These are phyloP conservation scores for Globisporangium cylindrosporum DNA, from an alignment of 352 stramenopile species.

Conservation along the genomic window DNA sequence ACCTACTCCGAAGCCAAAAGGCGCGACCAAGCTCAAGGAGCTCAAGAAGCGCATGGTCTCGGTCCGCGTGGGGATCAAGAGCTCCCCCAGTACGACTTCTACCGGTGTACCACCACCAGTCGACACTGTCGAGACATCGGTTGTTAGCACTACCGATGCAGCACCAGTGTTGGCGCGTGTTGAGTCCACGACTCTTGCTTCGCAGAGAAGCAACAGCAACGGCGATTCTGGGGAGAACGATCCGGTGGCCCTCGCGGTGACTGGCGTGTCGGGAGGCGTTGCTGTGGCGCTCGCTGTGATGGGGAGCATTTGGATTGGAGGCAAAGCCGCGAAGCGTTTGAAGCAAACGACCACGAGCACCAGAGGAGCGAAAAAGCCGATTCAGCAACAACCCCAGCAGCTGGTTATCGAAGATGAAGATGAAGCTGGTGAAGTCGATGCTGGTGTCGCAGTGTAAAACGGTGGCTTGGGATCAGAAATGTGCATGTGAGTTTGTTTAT, in stretches of 20 bases:
- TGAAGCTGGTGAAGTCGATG: neutral
- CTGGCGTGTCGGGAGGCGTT: neutral
- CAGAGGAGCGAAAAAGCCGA: neutral
- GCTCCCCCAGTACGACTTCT: neutral
- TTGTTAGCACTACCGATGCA: neutral
- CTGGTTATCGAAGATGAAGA: neutral
- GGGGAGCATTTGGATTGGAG: neutral
- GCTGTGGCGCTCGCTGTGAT: neutral
- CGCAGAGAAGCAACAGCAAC: neutral
- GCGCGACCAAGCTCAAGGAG: neutral
- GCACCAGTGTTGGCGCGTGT: neutral
- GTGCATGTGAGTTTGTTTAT: neutral
- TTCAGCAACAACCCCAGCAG: neutral
- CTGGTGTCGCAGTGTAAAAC: neutral
- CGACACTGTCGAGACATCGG: neutral
- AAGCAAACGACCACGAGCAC: neutral
- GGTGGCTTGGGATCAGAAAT: too few species aligned
- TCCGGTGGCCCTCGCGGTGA: neutral
- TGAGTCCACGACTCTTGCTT: neutral
- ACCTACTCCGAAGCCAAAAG: neutral
- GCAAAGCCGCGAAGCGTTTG: neutral
- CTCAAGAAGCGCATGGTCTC: neutral
- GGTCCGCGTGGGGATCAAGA: neutral
- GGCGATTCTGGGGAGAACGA: neutral
- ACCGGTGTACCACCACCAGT: neutral